phyloP scores from a whole-genome alignment of 805 yeast species.

The Candida wancherniae region DNA sequence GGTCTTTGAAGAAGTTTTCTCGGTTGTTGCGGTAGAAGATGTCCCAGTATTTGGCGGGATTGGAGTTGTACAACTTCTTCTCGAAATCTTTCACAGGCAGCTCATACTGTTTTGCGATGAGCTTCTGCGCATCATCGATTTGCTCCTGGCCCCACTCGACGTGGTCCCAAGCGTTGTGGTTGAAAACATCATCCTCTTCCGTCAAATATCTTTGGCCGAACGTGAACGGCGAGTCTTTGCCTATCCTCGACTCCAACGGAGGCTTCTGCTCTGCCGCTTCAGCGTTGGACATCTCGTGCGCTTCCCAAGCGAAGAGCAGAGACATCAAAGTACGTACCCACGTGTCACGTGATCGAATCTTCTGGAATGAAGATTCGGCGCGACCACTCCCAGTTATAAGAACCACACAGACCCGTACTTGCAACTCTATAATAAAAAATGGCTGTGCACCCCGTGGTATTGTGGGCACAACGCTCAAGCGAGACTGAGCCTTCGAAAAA shows the following conservation, averaged over 20 bases:
- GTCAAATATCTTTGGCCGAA: slow-evolving; percentile 83
- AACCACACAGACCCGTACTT: too few species aligned
- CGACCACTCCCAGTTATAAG: too few species aligned
- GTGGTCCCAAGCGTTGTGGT: slow-evolving; percentile 95
- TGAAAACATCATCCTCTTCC: slow-evolving; percentile 77
- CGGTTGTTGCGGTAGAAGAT: slow-evolving; percentile 83
- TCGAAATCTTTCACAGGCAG: slow-evolving; percentile 87
- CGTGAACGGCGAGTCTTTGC: slow-evolving; percentile 84
- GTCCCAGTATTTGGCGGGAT: slow-evolving; percentile 95
- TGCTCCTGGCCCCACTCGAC: slow-evolving; percentile 98
- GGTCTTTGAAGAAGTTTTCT: slow-evolving; percentile 92
- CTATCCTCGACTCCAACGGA: slow-evolving; percentile 50
- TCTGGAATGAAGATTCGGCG: too few species aligned
- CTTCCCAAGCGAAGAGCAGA: not conserved
- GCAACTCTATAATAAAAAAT: too few species aligned
- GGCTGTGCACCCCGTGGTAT: slow-evolving; percentile 45
- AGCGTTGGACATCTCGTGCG: not conserved
- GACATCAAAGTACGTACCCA: not conserved
- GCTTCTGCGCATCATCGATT: slow-evolving; percentile 63
- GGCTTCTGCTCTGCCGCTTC: slow-evolving; percentile 32
- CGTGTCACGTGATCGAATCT: too few species aligned
- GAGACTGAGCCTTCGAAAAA: slow-evolving; percentile 70
- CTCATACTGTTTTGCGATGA: slow-evolving; percentile 69
- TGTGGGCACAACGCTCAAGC: slow-evolving; percentile 96
- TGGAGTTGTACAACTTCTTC: slow-evolving; percentile 67